Evolutionary conservation across 495 filamentous ascomycete species (phyloP).

Genomic region (Podospora fimiseda): DNA sequence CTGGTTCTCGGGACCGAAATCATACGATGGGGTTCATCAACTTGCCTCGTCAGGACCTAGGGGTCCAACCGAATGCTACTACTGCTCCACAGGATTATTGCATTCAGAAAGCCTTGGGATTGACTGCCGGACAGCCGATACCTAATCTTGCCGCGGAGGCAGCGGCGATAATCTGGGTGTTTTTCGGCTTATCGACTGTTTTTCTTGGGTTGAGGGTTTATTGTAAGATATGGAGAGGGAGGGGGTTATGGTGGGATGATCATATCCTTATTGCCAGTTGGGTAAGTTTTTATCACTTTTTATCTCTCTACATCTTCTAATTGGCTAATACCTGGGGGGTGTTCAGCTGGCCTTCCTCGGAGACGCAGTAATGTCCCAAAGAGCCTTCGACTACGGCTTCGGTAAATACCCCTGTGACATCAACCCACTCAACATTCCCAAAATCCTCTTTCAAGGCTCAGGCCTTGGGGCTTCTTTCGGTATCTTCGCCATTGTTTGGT

Average conservation of each 20-base stretch:
- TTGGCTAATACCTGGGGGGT: neutral
- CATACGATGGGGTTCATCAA: too few relatives aligned
- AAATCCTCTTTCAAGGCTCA: conserved; percentile 9
- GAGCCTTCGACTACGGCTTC: conserved; percentile 12
- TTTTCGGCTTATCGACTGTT: conserved; percentile 15
- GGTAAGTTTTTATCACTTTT: conserved; percentile 21
- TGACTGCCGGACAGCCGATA: neutral
- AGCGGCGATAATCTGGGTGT: conserved; percentile 10
- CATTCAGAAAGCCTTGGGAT: neutral
- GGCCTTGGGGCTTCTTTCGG: conserved; percentile 11
- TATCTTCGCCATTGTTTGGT: conserved; percentile 28
- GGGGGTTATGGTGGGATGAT: conserved; percentile 30
- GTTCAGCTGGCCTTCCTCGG: conserved; percentile 17
- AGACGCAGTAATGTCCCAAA: conserved; percentile 8
- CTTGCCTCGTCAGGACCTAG: neutral
- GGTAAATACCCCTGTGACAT: conserved; percentile 16
- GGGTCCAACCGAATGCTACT: neutral
- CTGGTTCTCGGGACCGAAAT: too few relatives aligned
- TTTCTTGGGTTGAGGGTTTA: conserved; percentile 28
- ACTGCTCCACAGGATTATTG: neutral
- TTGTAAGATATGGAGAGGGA: conserved; percentile 21
- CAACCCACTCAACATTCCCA: conserved; percentile 2
- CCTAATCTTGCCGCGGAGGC: neutral
- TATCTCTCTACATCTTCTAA: too few relatives aligned
- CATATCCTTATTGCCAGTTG: conserved; percentile 20